phyloP scores from a whole-genome alignment of 495 filamentous ascomycete genomes.

The Delitschia confertaspora region DNA sequence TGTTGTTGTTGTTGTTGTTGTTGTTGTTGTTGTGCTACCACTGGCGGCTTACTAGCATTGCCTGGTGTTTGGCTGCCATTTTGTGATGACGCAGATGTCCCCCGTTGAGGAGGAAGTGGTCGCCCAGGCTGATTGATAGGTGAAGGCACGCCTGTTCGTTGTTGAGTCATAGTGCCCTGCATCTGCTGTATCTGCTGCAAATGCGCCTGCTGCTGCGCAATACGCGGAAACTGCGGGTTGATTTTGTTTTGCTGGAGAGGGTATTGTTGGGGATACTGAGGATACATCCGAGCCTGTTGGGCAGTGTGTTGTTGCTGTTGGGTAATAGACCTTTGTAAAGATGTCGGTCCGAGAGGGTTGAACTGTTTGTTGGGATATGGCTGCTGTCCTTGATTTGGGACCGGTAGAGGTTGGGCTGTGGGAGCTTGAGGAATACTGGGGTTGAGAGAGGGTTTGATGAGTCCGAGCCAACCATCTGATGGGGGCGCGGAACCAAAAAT shows the following conservation, averaged over 20 bases:
- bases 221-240: conserved; percentile 9
- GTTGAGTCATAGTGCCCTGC: conserved; percentile 13
- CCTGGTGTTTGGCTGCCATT: not conserved
- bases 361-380: conserved; percentile 1
- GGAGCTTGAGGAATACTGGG: not conserved
- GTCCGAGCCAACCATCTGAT: conserved; percentile 30
- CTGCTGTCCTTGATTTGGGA: not conserved
- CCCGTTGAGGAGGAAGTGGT: not conserved
- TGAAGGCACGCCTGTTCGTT: conserved; percentile 4
- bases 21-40: no score
- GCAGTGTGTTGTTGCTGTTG: conserved; percentile 13
- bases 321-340: conserved; percentile 12
- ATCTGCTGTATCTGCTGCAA: conserved; percentile 21
- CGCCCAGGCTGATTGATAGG: conserved; percentile 6
- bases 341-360: conserved; percentile 1
- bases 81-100: not conserved
- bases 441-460: conserved; percentile 11
- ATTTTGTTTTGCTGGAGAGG: conserved; percentile 12
- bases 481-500: conserved; percentile 25
- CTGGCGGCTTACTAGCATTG: not conserved
- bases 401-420: conserved; percentile 1
- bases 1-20: no score
- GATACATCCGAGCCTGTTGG: conserved; percentile 4
- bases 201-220: conserved; percentile 4
- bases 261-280: conserved; percentile 18